These are phyloP conservation scores for Candida ulmi DNA, from an alignment of 805 yeast genomes.

Conservation along the genomic window DNA sequence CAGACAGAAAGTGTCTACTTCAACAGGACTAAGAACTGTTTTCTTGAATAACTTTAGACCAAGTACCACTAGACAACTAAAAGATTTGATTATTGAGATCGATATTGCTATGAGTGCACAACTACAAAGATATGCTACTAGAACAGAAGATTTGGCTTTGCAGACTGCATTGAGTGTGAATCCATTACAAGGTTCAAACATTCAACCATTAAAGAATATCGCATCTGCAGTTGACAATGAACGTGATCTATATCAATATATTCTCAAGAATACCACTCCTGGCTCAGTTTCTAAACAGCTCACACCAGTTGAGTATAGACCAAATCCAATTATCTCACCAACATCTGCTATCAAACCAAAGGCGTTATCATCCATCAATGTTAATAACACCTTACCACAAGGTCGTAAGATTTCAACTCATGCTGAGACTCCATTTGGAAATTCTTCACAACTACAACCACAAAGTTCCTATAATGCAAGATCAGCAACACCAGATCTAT, in stretches of 20 bases:
- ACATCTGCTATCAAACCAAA: constrained; percentile 20
- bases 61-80: constrained; percentile 60
- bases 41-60: constrained; percentile 75
- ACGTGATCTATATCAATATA: constrained; percentile 67
- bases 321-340: constrained; percentile 56
- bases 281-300: constrained; percentile 35
- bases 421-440: constrained; percentile 28
- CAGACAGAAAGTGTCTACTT: constrained; percentile 65
- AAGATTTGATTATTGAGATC: constrained; percentile 74
- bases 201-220: constrained; percentile 65
- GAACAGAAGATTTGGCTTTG: constrained; percentile 76
- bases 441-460: constrained; percentile 16
- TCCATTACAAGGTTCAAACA: constrained; percentile 54
- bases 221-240: constrained; percentile 82
- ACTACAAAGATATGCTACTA: constrained; percentile 81
- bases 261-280: constrained; percentile 38
- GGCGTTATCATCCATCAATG: constrained; percentile 17
- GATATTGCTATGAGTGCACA: constrained; percentile 89
- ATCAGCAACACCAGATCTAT: not conserved
- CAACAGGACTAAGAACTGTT: constrained; percentile 69
- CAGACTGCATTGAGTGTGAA: constrained; percentile 79
- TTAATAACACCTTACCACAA: constrained; percentile 9
- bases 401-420: constrained; percentile 27
- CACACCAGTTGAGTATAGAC: constrained; percentile 64
- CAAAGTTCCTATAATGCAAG: not conserved